phyloP scores from a whole-genome alignment of 2,329 filamentous ascomycete genomes.

The Aspergillus ibericus region DNA sequence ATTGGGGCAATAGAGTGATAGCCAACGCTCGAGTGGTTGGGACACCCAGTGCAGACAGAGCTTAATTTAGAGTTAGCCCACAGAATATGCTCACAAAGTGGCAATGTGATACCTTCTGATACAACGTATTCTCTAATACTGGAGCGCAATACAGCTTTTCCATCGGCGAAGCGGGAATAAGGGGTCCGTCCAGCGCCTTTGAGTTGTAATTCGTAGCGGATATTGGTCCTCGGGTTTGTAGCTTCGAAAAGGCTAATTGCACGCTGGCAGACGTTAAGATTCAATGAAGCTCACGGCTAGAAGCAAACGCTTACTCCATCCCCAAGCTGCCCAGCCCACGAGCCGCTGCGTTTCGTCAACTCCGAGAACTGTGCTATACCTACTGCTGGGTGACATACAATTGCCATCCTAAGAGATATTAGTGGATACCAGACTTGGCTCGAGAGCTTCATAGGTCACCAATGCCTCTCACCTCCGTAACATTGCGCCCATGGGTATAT shows the following conservation, averaged over 20 bases:
- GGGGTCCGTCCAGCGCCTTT: conserved; percentile 93
- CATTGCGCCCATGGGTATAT: conserved; percentile 98
- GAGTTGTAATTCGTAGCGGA: conserved; percentile 84
- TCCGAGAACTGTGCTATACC: not conserved
- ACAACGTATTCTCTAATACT: conserved; percentile 94
- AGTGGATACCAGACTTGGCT: conserved; percentile 4
- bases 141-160: conserved; percentile 86
- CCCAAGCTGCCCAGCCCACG: conserved; percentile 93
- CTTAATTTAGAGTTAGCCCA: conserved; percentile 25
- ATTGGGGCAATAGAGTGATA: conserved; percentile 72
- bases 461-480: conserved; percentile 67
- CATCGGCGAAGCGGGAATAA: conserved; percentile 94
- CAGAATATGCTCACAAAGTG: not conserved
- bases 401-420: conserved; percentile 45
- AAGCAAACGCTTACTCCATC: conserved; percentile 62
- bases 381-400: conserved; percentile 39
- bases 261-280: conserved; percentile 43
- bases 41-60: conserved; percentile 77
- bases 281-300: not conserved
- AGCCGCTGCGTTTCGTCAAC: conserved; percentile 58
- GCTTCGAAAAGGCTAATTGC: conserved; percentile 93
- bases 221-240: conserved; percentile 69
- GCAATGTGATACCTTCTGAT: conserved; percentile 63
- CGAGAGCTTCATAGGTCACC: not conserved
- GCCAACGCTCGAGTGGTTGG: conserved; percentile 84